Evolutionary conservation across 2,329 filamentous ascomycete genomes (phyloP).

Genomic region (Fusarium goolgardi): DNA sequence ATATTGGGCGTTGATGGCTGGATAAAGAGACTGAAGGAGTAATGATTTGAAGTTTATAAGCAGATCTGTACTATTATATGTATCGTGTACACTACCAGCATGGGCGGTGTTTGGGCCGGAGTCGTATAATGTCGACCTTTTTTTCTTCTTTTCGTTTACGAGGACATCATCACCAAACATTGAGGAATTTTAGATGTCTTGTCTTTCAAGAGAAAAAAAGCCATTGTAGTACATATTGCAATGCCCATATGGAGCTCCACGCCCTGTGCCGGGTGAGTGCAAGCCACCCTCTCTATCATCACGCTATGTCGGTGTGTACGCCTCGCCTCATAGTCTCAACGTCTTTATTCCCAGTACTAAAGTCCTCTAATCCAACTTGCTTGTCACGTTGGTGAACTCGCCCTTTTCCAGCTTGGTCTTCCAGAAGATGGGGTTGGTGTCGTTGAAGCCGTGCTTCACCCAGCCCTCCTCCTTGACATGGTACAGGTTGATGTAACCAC

Average conservation of each 20-base stretch:
- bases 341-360: conserved; percentile 15
- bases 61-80: conserved; percentile 11
- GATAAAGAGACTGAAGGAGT: conserved; percentile 46
- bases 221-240: conserved; percentile 48
- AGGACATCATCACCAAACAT: conserved; percentile 9
- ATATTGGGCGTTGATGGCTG: conserved; percentile 71
- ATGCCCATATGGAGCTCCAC: conserved; percentile 28
- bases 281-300: conserved; percentile 37
- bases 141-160: conserved; percentile 3
- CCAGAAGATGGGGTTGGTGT: conserved; percentile 99
- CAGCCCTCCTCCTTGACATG: conserved; percentile 99
- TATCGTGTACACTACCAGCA: neutral
- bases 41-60: neutral
- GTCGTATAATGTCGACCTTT: conserved; percentile 24
- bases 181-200: conserved; percentile 14
- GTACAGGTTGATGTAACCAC: conserved; percentile 98
- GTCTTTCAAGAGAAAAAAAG: conserved; percentile 46
- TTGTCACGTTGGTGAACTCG: conserved; percentile 96
- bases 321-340: conserved; percentile 8
- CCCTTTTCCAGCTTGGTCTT: conserved; percentile 98
- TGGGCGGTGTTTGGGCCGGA: neutral
- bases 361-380: conserved; percentile 67
- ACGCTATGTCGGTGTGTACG: conserved; percentile 14
- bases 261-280: conserved; percentile 20
- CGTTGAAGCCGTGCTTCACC: conserved; percentile 98